Conservation (phyloP, 2,329 filamentous ascomycete species). For the Verticillium alfalfae region DNA sequence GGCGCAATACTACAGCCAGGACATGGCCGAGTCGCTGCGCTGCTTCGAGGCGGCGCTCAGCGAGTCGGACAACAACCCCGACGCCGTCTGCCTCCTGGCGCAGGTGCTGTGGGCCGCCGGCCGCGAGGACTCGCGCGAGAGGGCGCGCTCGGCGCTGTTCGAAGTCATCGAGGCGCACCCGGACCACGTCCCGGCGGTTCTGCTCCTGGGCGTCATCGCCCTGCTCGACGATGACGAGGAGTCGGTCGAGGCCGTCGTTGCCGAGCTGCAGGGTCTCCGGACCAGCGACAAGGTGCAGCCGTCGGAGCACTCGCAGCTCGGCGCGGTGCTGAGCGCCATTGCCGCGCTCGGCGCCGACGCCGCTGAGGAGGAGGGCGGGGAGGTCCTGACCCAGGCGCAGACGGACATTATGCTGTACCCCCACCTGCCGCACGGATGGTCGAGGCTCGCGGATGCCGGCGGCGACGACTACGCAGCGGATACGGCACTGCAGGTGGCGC, state of each 20-base stretch:
- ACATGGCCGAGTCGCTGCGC: slow-evolving; percentile 63
- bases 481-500: slow-evolving; percentile 78
- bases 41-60: slow-evolving; percentile 77
- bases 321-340: slow-evolving; percentile 70
- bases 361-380: slow-evolving; percentile 34
- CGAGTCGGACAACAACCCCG: slow-evolving; percentile 70
- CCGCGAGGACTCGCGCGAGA: slow-evolving; percentile 64
- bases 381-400: slow-evolving; percentile 60
- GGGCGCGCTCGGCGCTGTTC: slow-evolving; percentile 76
- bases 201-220: slow-evolving; percentile 79
- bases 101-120: slow-evolving; percentile 93
- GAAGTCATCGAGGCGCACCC: slow-evolving; percentile 69
- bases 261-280: slow-evolving; percentile 69
- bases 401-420: slow-evolving; percentile 78
- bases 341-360: slow-evolving; percentile 50
- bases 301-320: slow-evolving; percentile 62
- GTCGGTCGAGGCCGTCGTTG: slow-evolving; percentile 71
- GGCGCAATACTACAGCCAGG: slow-evolving; percentile 66
- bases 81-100: slow-evolving; percentile 80
- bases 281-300: slow-evolving; percentile 59
- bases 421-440: slow-evolving; percentile 75
- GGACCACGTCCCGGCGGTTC: slow-evolving; percentile 71
- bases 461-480: slow-evolving; percentile 54
- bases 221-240: slow-evolving; percentile 75
- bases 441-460: slow-evolving; percentile 58